Conservation (phyloP, 805 yeast genomes). For the Candida silvicultrix region DNA sequence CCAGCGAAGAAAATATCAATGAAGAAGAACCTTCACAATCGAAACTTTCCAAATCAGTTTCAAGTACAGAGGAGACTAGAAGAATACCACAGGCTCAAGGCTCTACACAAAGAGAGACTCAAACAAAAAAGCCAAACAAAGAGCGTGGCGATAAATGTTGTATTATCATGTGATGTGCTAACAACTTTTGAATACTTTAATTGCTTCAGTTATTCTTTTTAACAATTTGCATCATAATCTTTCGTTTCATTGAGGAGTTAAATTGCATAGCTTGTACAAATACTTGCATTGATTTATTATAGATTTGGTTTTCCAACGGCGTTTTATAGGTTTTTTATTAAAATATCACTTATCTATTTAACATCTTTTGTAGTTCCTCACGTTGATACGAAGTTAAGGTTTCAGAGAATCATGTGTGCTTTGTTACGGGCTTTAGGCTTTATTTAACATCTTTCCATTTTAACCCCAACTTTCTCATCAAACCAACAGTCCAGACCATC, state of each 20-base stretch:
- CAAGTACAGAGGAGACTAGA: background rate
- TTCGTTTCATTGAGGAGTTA: background rate
- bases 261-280: background rate
- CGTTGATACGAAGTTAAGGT: no score
- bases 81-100: background rate
- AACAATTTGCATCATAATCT: no score
- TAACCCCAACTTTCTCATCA: slow-evolving; percentile 27
- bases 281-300: background rate
- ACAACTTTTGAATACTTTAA: no score
- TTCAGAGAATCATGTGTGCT: no score
- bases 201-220: no score
- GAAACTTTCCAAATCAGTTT: background rate
- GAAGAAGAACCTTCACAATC: background rate
- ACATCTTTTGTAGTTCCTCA: no score
- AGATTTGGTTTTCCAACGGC: background rate
- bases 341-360: background rate
- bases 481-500: slow-evolving; percentile 45
- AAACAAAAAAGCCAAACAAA: background rate
- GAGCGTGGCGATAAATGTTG: slow-evolving; percentile 4
- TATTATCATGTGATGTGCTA: background rate
- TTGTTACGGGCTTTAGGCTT: no score
- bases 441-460: background rate
- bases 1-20: background rate
- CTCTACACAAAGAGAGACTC: background rate
- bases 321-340: background rate